Conservation (phyloP, 2,329 filamentous ascomycete species). For the Nothophaeocryptopus gaeumannii region DNA sequence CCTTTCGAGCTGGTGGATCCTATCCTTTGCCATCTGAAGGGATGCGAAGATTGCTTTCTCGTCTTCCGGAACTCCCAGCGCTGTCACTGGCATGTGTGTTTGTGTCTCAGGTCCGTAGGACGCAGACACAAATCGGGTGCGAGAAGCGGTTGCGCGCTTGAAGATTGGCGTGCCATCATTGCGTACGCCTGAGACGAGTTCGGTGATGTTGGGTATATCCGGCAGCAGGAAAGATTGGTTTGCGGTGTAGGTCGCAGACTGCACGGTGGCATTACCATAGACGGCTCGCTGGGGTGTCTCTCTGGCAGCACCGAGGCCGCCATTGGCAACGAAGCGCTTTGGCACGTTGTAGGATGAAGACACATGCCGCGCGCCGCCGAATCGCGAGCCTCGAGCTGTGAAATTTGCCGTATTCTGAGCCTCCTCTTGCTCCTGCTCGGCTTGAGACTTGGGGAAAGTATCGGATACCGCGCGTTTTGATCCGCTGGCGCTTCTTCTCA, state of each 20-base stretch:
- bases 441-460: constrained; percentile 53
- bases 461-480: constrained; percentile 52
- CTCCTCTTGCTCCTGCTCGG: constrained; percentile 55
- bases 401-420: constrained; percentile 39
- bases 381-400: constrained; percentile 55
- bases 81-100: constrained; percentile 50
- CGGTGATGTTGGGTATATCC: constrained; percentile 59
- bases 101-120: constrained; percentile 36
- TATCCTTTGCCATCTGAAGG: constrained; percentile 57
- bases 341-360: constrained; percentile 21
- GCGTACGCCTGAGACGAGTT: constrained; percentile 58
- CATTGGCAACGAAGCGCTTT: constrained; percentile 19
- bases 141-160: constrained; percentile 48
- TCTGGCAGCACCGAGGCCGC: constrained; percentile 15
- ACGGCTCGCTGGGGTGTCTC: constrained; percentile 26
- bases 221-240: constrained; percentile 60
- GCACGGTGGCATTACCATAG: constrained; percentile 34
- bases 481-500: constrained; percentile 23
- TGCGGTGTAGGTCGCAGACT: constrained; percentile 48
- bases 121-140: constrained; percentile 56
- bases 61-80: constrained; percentile 57
- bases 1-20: constrained; percentile 55
- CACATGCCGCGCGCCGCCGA: constrained; percentile 38
- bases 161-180: constrained; percentile 58
- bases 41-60: constrained; percentile 64